phyloP scores from a whole-genome alignment of 495 filamentous ascomycete species.

The Neurospora sp. region DNA sequence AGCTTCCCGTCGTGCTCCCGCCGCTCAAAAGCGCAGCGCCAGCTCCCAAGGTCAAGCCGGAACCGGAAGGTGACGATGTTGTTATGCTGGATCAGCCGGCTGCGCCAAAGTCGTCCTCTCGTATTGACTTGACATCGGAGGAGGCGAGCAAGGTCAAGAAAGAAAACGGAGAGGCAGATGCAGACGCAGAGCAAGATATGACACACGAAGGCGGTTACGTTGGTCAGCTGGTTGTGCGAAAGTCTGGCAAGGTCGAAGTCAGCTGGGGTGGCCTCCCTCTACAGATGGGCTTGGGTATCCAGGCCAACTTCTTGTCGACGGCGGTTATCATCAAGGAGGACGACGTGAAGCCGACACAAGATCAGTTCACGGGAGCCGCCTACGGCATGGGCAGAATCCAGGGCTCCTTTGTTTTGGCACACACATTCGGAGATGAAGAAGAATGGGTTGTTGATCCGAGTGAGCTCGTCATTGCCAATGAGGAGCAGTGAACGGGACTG shows the following conservation, averaged over 20 bases:
- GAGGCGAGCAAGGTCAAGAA: conserved; percentile 11
- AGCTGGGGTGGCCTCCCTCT: conserved; percentile 49
- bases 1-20: conserved; percentile 52
- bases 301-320: conserved; percentile 33
- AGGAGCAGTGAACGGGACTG: conserved; percentile 2
- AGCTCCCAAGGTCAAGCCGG: conserved; percentile 16
- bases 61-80: conserved; percentile 18
- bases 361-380: conserved; percentile 28
- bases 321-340: conserved; percentile 36
- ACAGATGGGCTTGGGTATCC: conserved; percentile 32
- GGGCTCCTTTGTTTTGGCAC: conserved; percentile 47
- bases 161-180: conserved; percentile 13
- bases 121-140: conserved; percentile 27
- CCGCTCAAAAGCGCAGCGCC: conserved; percentile 26
- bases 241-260: conserved; percentile 49
- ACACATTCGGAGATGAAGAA: conserved; percentile 40
- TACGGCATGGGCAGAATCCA: conserved; percentile 48
- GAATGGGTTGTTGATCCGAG: conserved; percentile 28
- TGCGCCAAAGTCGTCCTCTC: conserved; percentile 10
- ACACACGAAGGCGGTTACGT: conserved; percentile 35
- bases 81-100: conserved; percentile 13
- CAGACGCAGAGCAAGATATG: conserved; percentile 2
- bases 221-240: conserved; percentile 49
- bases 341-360: conserved; percentile 28
- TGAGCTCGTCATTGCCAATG: conserved; percentile 13